These are phyloP conservation scores for Physcomitrellopsis africana DNA, from an alignment of 225 moss, liverwort and hornwort genomes.

Conservation along the genomic window DNA sequence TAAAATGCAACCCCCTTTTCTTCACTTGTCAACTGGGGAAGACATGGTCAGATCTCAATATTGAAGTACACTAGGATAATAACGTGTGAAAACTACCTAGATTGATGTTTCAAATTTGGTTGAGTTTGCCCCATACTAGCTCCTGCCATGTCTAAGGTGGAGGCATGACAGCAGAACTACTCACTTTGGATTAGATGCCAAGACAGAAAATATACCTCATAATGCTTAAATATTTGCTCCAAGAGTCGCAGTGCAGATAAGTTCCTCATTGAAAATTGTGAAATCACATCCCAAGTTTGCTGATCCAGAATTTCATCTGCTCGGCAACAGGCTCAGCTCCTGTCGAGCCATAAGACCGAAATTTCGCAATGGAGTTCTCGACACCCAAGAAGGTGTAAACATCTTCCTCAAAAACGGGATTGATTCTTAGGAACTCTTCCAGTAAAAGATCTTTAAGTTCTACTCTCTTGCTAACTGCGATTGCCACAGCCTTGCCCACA, in stretches of 20 bases:
- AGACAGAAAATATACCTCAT: conserved; percentile 2
- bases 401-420: conserved; percentile 74
- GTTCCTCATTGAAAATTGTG: not conserved
- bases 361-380: conserved; percentile 87
- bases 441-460: conserved; percentile 76
- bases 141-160: too few species aligned
- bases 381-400: conserved; percentile 92
- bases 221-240: conserved; percentile 4
- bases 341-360: conserved; percentile 86
- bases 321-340: conserved; percentile 82
- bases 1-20: too few species aligned
- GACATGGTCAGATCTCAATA: too few species aligned
- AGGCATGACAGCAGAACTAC: too few species aligned
- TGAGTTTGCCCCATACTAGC: too few species aligned
- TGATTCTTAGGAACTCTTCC: conserved; percentile 69
- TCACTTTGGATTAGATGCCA: too few species aligned
- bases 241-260: conserved; percentile 14
- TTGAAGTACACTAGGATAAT: too few species aligned
- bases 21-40: too few species aligned
- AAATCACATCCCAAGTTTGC: conserved; percentile 55
- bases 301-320: conserved; percentile 84
- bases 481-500: conserved; percentile 88
- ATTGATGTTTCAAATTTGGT: too few species aligned
- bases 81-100: too few species aligned
- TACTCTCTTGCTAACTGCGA: conserved; percentile 74